These are phyloP conservation scores for Kockiozyma suomiensis DNA, from an alignment of 805 yeast species.

Conservation along the genomic window DNA sequence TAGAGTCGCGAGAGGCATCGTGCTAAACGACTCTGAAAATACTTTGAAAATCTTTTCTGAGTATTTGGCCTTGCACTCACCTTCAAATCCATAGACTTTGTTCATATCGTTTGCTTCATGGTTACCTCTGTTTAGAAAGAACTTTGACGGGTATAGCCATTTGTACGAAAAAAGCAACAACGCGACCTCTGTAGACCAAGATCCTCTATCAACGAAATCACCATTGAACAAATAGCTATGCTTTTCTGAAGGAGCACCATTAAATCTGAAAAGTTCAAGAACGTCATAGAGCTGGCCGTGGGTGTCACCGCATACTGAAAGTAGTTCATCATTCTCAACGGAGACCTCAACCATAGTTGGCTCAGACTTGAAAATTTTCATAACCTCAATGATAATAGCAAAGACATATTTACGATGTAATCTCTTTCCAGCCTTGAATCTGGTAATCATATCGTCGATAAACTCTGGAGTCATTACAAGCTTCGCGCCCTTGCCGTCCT, in stretches of 20 bases:
- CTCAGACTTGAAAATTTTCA: constrained; percentile 64
- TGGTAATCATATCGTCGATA: constrained; percentile 63
- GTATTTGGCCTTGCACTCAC: constrained; percentile 91
- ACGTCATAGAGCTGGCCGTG: constrained; percentile 96
- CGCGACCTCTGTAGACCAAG: constrained; percentile 98
- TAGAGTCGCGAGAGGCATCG: constrained; percentile 82
- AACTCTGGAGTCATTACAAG: constrained; percentile 54
- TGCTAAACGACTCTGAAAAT: constrained; percentile 82
- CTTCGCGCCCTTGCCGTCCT: constrained; percentile 38
- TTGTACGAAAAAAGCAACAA: constrained; percentile 75
- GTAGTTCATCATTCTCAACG: constrained; percentile 42
- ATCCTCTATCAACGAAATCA: constrained; percentile 96
- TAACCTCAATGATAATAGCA: constrained; percentile 75
- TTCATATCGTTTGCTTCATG: constrained; percentile 98
- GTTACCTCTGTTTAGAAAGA: constrained; percentile 88
- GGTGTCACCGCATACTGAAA: constrained; percentile 93
- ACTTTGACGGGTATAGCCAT: constrained; percentile 66
- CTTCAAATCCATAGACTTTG: constrained; percentile 93
- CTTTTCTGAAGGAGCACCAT: constrained; percentile 65
- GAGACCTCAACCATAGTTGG: constrained; percentile 74
- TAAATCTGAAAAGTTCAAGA: constrained; percentile 70
- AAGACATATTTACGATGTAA: constrained; percentile 82
- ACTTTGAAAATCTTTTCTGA: constrained; percentile 75
- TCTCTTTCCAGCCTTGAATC: constrained; percentile 72
- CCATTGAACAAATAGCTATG: constrained; percentile 92